A percentile compares a stretch with the other conserved stretches of the same genome.
phyloP scores from a whole-genome alignment of 352 stramenopile species.

The Detonula confervacea region DNA sequence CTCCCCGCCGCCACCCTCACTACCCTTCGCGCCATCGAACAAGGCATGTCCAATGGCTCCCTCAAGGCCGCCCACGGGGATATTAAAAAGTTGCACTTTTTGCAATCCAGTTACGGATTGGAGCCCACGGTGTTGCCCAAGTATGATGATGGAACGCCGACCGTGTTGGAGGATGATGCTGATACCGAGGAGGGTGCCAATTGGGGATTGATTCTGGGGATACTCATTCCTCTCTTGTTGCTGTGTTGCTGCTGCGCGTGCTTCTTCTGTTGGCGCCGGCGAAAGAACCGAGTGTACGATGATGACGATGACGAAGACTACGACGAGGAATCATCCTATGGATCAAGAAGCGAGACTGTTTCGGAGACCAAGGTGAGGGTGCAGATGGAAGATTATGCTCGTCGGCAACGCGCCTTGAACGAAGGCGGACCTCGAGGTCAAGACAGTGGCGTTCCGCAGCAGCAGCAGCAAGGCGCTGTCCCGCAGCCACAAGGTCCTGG shows the following conservation, averaged over 20 bases:
- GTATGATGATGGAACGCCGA: background rate
- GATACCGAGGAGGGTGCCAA: background rate
- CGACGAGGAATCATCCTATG: background rate
- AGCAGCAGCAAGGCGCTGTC: too few species aligned
- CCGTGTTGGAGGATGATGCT: background rate
- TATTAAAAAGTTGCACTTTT: background rate
- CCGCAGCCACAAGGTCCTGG: too few species aligned
- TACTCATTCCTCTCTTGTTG: background rate
- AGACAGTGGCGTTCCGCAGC: too few species aligned
- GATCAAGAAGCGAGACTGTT: background rate
- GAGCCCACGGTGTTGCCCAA: background rate
- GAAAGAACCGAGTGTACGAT: background rate
- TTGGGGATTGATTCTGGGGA: background rate
- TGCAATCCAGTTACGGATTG: background rate
- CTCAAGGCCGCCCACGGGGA: background rate
- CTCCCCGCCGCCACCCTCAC: constrained; percentile 5
- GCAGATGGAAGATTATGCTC: too few species aligned
- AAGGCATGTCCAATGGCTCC: constrained; percentile 7
- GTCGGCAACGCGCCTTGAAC: too few species aligned
- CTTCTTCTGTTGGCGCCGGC: background rate
- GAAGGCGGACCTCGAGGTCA: too few species aligned
- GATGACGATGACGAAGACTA: background rate
- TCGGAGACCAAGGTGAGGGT: background rate
- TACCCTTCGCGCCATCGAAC: constrained; percentile 12
- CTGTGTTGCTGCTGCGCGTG: background rate